phyloP scores from a whole-genome alignment of 495 filamentous ascomycete genomes.

The Terfezia boudieri region DNA sequence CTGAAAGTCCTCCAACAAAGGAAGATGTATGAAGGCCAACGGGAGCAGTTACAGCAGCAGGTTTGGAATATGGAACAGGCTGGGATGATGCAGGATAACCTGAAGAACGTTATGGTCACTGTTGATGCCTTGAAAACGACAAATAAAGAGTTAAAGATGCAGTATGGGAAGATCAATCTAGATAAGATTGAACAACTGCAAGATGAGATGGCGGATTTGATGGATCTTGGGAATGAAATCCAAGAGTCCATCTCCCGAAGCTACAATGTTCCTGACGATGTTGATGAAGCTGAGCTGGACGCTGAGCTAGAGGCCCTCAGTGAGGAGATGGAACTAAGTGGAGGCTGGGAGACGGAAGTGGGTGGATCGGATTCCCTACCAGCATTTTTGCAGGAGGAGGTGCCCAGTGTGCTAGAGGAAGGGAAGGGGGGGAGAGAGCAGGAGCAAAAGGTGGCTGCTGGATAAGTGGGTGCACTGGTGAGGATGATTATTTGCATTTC shows the following conservation, averaged over 20 bases:
- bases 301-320: conserved; percentile 88
- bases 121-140: conserved; percentile 94
- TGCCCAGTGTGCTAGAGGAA: conserved; percentile 52
- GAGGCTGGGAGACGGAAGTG: conserved; percentile 26
- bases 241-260: conserved; percentile 82
- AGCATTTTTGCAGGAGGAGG: conserved; percentile 72
- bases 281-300: conserved; percentile 92
- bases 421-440: conserved; percentile 13
- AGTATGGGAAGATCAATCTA: conserved; percentile 92
- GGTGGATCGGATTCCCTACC: conserved; percentile 44
- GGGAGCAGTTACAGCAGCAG: conserved; percentile 84
- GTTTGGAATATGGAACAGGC: conserved; percentile 99
- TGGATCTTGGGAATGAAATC: conserved; percentile 92
- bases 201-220: conserved; percentile 96
- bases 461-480: not conserved
- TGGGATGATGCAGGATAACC: conserved; percentile 96
- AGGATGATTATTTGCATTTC: no score
- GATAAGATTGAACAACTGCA: conserved; percentile 96
- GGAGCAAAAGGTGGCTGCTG: not conserved
- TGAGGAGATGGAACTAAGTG: conserved; percentile 53
- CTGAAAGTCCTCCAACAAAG: conserved; percentile 86
- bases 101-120: conserved; percentile 96
- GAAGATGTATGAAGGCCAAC: conserved; percentile 27
- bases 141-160: conserved; percentile 77
- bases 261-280: conserved; percentile 92